Percentiles rank a stretch among this genome's conserved stretches.
phyloP scores from a whole-genome alignment of 2,329 filamentous ascomycete species.

The Stagonosporopsis tanaceti region DNA sequence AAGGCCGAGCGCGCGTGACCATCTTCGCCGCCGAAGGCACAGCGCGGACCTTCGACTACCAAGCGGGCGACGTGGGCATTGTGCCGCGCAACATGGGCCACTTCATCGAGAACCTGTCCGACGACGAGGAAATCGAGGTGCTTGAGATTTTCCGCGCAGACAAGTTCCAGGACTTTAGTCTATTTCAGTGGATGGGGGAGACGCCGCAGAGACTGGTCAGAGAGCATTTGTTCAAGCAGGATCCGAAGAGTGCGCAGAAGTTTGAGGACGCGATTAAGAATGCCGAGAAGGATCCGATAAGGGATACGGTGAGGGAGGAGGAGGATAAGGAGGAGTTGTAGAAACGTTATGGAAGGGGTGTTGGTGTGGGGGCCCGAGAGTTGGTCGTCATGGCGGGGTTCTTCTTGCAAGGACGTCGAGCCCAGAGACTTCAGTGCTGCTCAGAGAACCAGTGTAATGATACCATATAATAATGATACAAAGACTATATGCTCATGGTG shows the following conservation, averaged over 20 bases:
- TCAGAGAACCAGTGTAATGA: not conserved
- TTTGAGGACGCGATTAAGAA: slow-evolving; percentile 70
- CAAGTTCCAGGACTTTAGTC: slow-evolving; percentile 74
- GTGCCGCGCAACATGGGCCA: slow-evolving; percentile 80
- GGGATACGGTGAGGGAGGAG: slow-evolving; percentile 40
- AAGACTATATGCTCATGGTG: not conserved
- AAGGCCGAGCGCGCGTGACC: slow-evolving; percentile 74
- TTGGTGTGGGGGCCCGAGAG: not conserved
- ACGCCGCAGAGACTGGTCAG: slow-evolving; percentile 71
- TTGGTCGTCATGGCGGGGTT: slow-evolving; percentile 21
- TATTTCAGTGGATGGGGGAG: slow-evolving; percentile 80
- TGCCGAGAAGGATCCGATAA: slow-evolving; percentile 63
- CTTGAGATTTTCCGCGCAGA: slow-evolving; percentile 78
- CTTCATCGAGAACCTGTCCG: slow-evolving; percentile 79
- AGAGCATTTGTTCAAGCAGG: slow-evolving; percentile 71
- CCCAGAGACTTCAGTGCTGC: slow-evolving; percentile 7
- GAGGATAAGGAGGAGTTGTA: slow-evolving; percentile 36
- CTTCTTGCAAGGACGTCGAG: slow-evolving; percentile 15
- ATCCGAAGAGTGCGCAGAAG: slow-evolving; percentile 66
- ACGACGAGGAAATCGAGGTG: slow-evolving; percentile 78
- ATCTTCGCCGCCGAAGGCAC: slow-evolving; percentile 74
- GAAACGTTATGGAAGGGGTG: not conserved
- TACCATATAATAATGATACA: not conserved
- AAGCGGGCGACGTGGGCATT: slow-evolving; percentile 77
- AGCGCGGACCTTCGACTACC: slow-evolving; percentile 79